Percentiles rank a stretch among this genome's conserved stretches.
These are phyloP conservation scores for Mycosarcoma maydis DNA, from an alignment of 1,284 basidiomycete species.

Conservation along the genomic window DNA sequence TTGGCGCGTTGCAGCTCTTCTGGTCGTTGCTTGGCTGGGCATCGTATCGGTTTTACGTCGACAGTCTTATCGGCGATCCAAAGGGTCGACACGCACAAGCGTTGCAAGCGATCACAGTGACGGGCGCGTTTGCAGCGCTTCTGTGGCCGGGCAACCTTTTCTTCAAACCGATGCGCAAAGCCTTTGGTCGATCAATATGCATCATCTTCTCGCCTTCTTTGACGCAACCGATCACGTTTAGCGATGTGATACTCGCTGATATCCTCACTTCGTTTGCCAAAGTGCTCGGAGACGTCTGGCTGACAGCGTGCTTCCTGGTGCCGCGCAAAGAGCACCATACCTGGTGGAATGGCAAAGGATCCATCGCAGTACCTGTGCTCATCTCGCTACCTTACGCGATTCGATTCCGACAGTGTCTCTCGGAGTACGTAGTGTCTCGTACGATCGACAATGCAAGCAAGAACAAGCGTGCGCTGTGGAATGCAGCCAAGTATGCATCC, in stretches of 20 bases:
- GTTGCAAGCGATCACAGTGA: constrained; percentile 54
- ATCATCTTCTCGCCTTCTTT: constrained; percentile 79
- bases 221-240: constrained; percentile 79
- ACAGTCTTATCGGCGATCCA: constrained; percentile 43
- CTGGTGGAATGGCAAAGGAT: constrained; percentile 61
- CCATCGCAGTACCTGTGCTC: constrained; percentile 76
- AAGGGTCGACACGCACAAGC: constrained; percentile 58
- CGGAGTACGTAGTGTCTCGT: constrained; percentile 74
- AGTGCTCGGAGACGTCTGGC: constrained; percentile 92
- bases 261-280: constrained; percentile 96
- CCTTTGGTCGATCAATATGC: constrained; percentile 68
- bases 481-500: constrained; percentile 94
- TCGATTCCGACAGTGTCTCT: constrained; percentile 90
- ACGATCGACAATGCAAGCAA: constrained; percentile 4
- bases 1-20: constrained; percentile 37
- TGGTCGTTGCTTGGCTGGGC: constrained; percentile 59
- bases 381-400: constrained; percentile 91
- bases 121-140: constrained; percentile 33
- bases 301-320: constrained; percentile 81
- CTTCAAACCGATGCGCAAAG: constrained; percentile 38
- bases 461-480: constrained; percentile 75
- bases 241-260: constrained; percentile 93
- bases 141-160: constrained; percentile 59
- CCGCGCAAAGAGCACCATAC: constrained; percentile 66
- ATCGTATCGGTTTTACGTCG: constrained; percentile 56